Base-by-base conservation (phyloP, 2,329 filamentous ascomycete species). In the Trichoderma breve region DNA sequence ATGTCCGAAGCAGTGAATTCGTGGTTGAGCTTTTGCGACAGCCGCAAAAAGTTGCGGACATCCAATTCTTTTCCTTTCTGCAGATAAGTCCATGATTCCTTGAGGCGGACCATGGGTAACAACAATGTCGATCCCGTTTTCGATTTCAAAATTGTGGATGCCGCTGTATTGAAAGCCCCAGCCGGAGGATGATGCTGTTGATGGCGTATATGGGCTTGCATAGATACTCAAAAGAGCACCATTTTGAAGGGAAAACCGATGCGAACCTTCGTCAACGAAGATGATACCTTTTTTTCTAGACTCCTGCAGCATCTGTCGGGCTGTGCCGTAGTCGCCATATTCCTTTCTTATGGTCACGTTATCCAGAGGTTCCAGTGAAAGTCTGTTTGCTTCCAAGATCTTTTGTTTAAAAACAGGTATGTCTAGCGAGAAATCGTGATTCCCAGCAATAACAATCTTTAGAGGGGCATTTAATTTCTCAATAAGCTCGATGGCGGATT, bases 391-490 rank as follows among this genome's bases (percentile, higher is more conserved):
- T 34, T 78, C 76, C 0, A 26, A 18, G 1, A 80, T 67, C 55
- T 79, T 80, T 3, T 72, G 11, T 55, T 79, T 72, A 63, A 85
- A 88, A 0, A 75, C 75, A 0, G 75, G 74, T 1, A 73, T 58
- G 36, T 84, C 82, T 3, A 84, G 76, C 0, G 80, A 83, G 53
- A 86, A 86, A 72, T 88, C 85, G 72, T 88, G 85, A 66, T 87
- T 88, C 1, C 86, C 86, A 2, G 86, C 81, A 57, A 88, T 87
- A 7, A 83, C 78, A 1, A 88, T 75, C 70, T 87, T 88, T 4
- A 86, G 76, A 0, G 83, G 81, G 0, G 85, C 84, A 1, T 83
- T 71, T 18, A 87, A 76, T 0, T 64, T 65, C 9, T 79, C 74
- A 0, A 88, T 78, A 0, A 84, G 75, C 2, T 78, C 70, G 5